These are phyloP conservation scores for Ricinus communis DNA, from an alignment of 345 rosid genomes.

Conservation along the genomic window DNA sequence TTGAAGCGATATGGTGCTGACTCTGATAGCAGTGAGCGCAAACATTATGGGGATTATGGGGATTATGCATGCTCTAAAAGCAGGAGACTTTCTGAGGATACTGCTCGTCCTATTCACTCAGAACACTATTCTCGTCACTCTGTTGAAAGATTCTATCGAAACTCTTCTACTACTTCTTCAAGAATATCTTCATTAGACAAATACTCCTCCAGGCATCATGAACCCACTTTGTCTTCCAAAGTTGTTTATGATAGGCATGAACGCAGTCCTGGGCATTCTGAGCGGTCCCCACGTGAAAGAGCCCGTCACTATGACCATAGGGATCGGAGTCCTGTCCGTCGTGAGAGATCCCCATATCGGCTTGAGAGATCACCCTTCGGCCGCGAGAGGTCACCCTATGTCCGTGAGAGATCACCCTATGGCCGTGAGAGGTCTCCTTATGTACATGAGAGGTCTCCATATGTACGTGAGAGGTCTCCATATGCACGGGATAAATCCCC, in stretches of 20 bases:
- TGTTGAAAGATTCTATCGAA: constrained; percentile 55
- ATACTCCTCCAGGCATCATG: constrained; percentile 70
- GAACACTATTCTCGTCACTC: constrained; percentile 71
- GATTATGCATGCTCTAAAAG: constrained; percentile 67
- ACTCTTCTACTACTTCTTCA: constrained; percentile 39
- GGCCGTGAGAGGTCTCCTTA: constrained; percentile 23
- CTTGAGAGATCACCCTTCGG: constrained; percentile 38
- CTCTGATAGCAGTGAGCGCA: constrained; percentile 64
- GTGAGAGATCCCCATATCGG: constrained; percentile 45
- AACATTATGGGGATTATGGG: constrained; percentile 54
- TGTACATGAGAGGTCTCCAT: constrained; percentile 34
- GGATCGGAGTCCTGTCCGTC: constrained; percentile 64
- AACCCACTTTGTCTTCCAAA: constrained; percentile 62
- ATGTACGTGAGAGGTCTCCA: constrained; percentile 47
- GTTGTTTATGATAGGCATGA: constrained; percentile 71
- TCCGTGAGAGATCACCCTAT: constrained; percentile 26
- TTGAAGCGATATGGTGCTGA: constrained; percentile 77
- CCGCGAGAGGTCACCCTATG: constrained; percentile 47
- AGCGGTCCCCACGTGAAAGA: constrained; percentile 73
- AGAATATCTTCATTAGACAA: constrained; percentile 63
- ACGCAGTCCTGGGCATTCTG: constrained; percentile 71
- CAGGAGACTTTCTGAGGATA: constrained; percentile 78
- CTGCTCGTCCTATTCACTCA: constrained; percentile 47
- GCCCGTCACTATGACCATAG: constrained; percentile 59
- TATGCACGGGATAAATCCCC: constrained; percentile 68